Evolutionary conservation across 805 yeast species (phyloP), one percentile per base, ranked within the genome.

Genomic region (Wickerhamomyces chaumierensis): DNA sequence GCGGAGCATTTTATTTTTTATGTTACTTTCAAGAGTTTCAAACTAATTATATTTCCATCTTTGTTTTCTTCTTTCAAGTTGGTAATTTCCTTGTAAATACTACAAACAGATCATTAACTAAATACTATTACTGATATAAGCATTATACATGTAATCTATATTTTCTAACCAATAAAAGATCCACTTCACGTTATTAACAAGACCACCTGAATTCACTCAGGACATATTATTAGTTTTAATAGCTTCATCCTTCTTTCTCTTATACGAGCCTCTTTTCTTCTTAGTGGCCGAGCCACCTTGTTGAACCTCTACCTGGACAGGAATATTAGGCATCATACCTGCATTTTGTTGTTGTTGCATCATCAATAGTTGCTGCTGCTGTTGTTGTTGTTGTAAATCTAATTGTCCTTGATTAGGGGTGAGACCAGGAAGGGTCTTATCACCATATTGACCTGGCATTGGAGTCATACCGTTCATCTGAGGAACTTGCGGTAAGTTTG

Each of bases 1-100:
- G 66, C 56, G 61, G 65, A 64, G 69, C 68, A 63, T 41, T 52
- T 42, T 15, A 28, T 13, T 28, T 28, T 28, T 28, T 28, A 2
- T 9, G 13, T 23, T 17, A 74, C 13, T 28, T 21, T 21, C 25
- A 21, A 11, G 6, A 21, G 25, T 7, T 21, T 6, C 25, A n/a
- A n/a, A n/a, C n/a, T n/a, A n/a, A n/a, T n/a, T n/a, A n/a, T n/a
- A n/a, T n/a, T n/a, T n/a, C n/a, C n/a, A n/a, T n/a, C 23, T 21
- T 21, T 21, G 6, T 21, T 21, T 6, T 9, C 6, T 21, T 21
- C 9, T 21, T 21, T 21, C 23, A 21, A 7, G 23, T 21, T 21
- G 23, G 9, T 6, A 9, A 21, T 21, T 21, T 21, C 9, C n/a
- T n/a, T n/a, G n/a, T n/a, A n/a, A n/a, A n/a, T n/a, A n/a, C n/a